Evolutionary conservation across 1,284 basidiomycete genomes (phyloP).

Genomic region (Tilletia indica): DNA sequence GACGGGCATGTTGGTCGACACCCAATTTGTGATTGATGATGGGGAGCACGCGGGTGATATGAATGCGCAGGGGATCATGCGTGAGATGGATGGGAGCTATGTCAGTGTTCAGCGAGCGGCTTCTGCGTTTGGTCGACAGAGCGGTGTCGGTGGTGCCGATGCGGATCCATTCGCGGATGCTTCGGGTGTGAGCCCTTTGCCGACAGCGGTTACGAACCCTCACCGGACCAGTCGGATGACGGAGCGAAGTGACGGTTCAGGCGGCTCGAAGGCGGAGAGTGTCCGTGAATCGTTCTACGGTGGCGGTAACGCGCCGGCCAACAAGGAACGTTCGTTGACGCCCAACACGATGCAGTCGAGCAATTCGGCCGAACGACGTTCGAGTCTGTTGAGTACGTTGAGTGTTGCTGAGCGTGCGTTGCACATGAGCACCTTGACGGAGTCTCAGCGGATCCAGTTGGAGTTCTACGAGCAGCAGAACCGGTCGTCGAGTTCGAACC

Average conservation of each 20-base stretch:
- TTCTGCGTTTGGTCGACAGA: slow-evolving; percentile 24
- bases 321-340: not conserved
- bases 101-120: slow-evolving; percentile 4
- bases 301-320: not conserved
- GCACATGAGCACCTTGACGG: slow-evolving; percentile 26
- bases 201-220: not conserved
- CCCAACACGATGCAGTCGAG: not conserved
- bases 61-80: not conserved
- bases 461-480: slow-evolving; percentile 38
- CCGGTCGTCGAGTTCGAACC: not conserved
- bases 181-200: slow-evolving; percentile 18
- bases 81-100: slow-evolving; percentile 8
- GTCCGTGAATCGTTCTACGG: not conserved
- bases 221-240: slow-evolving; percentile 39
- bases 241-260: slow-evolving; percentile 28
- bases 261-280: slow-evolving; percentile 24
- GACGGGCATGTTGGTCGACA: slow-evolving; percentile 21
- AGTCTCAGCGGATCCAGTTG: slow-evolving; percentile 41
- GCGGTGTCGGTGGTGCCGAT: not conserved
- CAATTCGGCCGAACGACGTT: not conserved
- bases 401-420: slow-evolving; percentile 14
- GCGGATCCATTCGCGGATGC: slow-evolving; percentile 11
- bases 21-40: slow-evolving; percentile 8
- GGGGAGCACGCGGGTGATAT: not conserved
- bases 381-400: slow-evolving; percentile 9